A percentile compares a stretch with the other conserved stretches of the same genome.
These are phyloP conservation scores for Syzygium jambos DNA, from an alignment of 345 rosid species.

Conservation along the genomic window DNA sequence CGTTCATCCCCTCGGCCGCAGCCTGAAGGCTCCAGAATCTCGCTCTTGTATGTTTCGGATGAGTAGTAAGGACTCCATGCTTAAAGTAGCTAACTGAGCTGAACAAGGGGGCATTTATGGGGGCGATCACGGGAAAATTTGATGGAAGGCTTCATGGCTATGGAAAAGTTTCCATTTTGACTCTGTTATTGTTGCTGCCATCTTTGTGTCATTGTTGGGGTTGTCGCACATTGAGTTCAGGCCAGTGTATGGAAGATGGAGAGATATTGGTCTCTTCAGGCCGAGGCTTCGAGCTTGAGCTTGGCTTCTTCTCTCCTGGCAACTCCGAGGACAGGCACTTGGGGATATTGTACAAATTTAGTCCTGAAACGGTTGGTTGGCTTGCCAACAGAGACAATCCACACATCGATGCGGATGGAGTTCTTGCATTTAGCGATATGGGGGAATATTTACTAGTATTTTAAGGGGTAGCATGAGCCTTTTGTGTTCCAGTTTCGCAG, in stretches of 20 bases:
- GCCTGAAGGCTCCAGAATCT: no score
- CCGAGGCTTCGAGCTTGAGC: slow-evolving; percentile 12
- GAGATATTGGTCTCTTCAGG: neutral
- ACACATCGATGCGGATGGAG: slow-evolving; percentile 1
- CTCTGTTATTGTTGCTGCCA: neutral
- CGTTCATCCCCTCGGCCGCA: no score
- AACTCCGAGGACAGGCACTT: slow-evolving; percentile 12
- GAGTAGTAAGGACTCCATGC: no score
- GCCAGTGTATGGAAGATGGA: neutral
- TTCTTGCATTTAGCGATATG: slow-evolving; percentile 4
- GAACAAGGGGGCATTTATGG: no score
- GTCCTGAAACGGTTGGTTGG: slow-evolving; percentile 18
- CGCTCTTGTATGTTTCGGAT: no score
- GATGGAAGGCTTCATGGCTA: no score
- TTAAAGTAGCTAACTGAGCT: no score
- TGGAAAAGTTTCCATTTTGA: neutral
- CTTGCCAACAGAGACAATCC: slow-evolving; percentile 35
- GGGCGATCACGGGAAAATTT: no score
- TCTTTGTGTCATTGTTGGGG: neutral
- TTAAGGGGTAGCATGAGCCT: no score
- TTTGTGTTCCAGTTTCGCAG: no score
- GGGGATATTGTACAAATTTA: slow-evolving; percentile 28
- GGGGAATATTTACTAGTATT: neutral
- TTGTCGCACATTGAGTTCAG: neutral
- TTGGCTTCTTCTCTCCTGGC: slow-evolving; percentile 9